These are phyloP conservation scores for Aethionema arabicum DNA, from an alignment of 345 rosid species.

Conservation along the genomic window DNA sequence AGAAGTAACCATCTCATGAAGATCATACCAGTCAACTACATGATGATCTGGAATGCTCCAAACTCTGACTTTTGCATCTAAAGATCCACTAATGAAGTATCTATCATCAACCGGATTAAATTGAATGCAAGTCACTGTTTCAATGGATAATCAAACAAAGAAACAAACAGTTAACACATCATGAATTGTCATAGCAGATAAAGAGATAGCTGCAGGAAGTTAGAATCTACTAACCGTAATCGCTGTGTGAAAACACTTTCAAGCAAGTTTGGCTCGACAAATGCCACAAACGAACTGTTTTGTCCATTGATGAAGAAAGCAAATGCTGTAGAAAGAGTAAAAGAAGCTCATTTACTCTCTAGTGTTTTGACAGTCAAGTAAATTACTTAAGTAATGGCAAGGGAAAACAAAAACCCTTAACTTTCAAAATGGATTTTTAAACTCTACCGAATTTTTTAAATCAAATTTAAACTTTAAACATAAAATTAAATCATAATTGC, in stretches of 20 bases:
- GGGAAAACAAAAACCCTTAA: too few relatives aligned
- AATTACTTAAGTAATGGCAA: too few relatives aligned
- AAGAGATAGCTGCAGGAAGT: background rate
- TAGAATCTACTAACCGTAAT: constrained; percentile 64
- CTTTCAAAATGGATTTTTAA: too few relatives aligned
- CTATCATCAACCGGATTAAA: constrained; percentile 95
- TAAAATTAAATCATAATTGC: too few relatives aligned
- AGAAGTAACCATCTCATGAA: constrained; percentile 98
- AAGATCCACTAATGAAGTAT: constrained; percentile 96
- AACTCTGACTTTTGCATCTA: constrained; percentile 93
- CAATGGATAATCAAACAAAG: constrained; percentile 33
- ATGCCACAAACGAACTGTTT: constrained; percentile 94
- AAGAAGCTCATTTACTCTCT: constrained; percentile 7
- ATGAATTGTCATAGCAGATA: constrained; percentile 8
- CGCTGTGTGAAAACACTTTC: constrained; percentile 90
- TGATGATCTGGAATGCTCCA: constrained; percentile 97
- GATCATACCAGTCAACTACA: constrained; percentile 95
- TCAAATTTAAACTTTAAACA: too few relatives aligned
- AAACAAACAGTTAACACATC: background rate
- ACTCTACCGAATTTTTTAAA: too few relatives aligned
- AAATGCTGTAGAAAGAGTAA: constrained; percentile 51
- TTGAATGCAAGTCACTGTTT: constrained; percentile 96
- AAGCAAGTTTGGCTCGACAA: constrained; percentile 79
- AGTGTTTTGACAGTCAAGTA: background rate
- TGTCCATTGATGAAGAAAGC: constrained; percentile 98